These are phyloP conservation scores for Xanthoconium separans DNA, from an alignment of 1,284 basidiomycete species.

Conservation along the genomic window DNA sequence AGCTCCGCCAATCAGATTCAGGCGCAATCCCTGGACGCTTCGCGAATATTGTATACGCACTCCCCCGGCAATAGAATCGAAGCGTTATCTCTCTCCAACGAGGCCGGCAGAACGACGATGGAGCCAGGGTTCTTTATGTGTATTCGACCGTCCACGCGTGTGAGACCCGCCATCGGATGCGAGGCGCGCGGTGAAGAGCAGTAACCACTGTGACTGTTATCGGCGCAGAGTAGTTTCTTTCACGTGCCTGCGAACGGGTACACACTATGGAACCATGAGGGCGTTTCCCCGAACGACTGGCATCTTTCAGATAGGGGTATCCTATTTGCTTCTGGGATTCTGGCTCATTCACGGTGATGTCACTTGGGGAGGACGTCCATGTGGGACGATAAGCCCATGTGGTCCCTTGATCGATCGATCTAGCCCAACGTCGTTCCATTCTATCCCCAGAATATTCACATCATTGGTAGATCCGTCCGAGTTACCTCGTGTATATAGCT, in stretches of 20 bases:
- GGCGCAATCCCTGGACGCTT: slow-evolving; percentile 17
- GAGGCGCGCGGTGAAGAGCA: slow-evolving; percentile 1
- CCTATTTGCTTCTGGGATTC: background rate
- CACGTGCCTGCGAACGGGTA: background rate
- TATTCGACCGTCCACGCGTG: background rate
- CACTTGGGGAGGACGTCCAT: background rate
- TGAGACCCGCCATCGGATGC: slow-evolving; percentile 3
- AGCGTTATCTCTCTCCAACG: slow-evolving; percentile 15
- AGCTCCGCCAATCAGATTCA: slow-evolving; percentile 16
- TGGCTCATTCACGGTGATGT: background rate
- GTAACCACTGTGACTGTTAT: background rate
- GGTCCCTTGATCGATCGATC: background rate
- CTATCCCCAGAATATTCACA: background rate
- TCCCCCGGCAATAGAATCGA: slow-evolving; percentile 3
- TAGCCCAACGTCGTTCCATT: background rate
- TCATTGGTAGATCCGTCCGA: slow-evolving; percentile 15
- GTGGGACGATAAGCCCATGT: background rate
- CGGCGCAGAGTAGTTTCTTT: background rate
- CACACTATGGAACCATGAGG: background rate
- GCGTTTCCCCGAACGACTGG: background rate
- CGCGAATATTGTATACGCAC: slow-evolving; percentile 3
- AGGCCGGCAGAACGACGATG: background rate
- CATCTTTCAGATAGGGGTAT: background rate
- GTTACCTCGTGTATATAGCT: slow-evolving; percentile 8
- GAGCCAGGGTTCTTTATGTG: slow-evolving; percentile 1